Percentiles rank a stretch among this genome's conserved stretches.
These are phyloP conservation scores for Coniochaeta sp. DNA, from an alignment of 2,329 filamentous ascomycete genomes.

Conservation along the genomic window DNA sequence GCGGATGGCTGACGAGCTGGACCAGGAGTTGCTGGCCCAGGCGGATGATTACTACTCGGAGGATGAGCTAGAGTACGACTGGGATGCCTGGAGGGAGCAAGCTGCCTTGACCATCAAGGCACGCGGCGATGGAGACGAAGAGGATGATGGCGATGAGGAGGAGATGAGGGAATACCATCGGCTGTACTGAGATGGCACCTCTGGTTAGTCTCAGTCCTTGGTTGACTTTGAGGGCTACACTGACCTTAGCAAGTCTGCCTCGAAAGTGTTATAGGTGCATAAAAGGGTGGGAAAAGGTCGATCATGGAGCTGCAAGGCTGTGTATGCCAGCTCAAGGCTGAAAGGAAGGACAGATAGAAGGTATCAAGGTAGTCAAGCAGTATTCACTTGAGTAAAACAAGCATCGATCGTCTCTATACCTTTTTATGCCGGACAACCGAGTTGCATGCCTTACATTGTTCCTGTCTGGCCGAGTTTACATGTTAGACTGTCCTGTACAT, in stretches of 20 bases:
- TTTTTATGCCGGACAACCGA: too few species aligned
- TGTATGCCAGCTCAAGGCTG: background rate
- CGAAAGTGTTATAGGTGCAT: background rate
- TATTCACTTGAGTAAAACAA: background rate
- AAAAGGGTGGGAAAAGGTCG: background rate
- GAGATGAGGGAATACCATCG: background rate
- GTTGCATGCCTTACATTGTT: background rate
- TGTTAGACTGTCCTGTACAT: background rate
- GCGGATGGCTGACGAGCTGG: constrained; percentile 13
- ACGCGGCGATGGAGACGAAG: background rate
- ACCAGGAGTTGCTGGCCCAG: background rate
- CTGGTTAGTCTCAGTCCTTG: background rate
- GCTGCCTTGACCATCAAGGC: background rate
- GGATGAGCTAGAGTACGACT: constrained; percentile 5
- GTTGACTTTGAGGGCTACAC: background rate
- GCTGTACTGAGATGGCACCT: background rate
- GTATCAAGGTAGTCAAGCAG: background rate
- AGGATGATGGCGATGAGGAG: background rate
- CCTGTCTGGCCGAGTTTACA: background rate
- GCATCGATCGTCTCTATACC: background rate
- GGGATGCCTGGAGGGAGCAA: constrained; percentile 2
- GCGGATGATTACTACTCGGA: constrained; percentile 1
- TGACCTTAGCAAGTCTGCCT: background rate
- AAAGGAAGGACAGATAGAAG: background rate
- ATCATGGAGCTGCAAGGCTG: background rate